A percentile compares a stretch with the other conserved stretches of the same genome.
Conservation (phyloP, 2,329 filamentous ascomycete genomes). For the Arachnomyces sp. region DNA sequence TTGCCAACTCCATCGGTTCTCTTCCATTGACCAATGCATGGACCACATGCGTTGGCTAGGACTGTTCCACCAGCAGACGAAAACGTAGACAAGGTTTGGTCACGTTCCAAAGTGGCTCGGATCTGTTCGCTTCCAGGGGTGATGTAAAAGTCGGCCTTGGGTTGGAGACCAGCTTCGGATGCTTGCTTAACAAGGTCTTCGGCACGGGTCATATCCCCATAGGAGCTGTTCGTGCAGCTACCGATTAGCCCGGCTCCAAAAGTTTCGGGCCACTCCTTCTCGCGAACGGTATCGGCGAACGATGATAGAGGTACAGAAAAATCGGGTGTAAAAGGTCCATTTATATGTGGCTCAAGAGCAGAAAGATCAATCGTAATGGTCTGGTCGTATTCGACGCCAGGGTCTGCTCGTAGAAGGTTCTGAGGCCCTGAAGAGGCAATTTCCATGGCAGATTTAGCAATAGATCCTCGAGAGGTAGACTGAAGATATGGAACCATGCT, state of each 20-base stretch:
- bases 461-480: conserved; percentile 68
- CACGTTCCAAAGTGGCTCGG: conserved; percentile 82
- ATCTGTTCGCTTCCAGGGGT: conserved; percentile 97
- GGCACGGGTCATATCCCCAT: conserved; percentile 95
- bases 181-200: conserved; percentile 92
- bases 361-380: conserved; percentile 86
- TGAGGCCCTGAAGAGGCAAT: conserved; percentile 53
- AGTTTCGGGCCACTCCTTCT: conserved; percentile 82
- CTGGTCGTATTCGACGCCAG: conserved; percentile 79
- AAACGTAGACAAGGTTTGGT: conserved; percentile 80
- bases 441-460: conserved; percentile 59
- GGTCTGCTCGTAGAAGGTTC: conserved; percentile 68
- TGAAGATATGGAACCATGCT: conserved; percentile 79
- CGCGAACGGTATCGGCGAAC: conserved; percentile 76
- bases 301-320: conserved; percentile 84
- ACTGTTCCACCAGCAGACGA: conserved; percentile 78
- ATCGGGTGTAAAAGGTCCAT: conserved; percentile 94
- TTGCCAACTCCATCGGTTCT: conserved; percentile 78
- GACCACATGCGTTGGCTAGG: conserved; percentile 89
- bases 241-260: conserved; percentile 92
- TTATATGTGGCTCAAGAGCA: conserved; percentile 87
- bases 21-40: conserved; percentile 93
- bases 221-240: conserved; percentile 97
- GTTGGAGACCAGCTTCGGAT: conserved; percentile 77
- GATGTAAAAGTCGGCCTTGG: conserved; percentile 87